Base-by-base conservation (phyloP, 306 rosid species). In the Datisca glomerata region DNA sequence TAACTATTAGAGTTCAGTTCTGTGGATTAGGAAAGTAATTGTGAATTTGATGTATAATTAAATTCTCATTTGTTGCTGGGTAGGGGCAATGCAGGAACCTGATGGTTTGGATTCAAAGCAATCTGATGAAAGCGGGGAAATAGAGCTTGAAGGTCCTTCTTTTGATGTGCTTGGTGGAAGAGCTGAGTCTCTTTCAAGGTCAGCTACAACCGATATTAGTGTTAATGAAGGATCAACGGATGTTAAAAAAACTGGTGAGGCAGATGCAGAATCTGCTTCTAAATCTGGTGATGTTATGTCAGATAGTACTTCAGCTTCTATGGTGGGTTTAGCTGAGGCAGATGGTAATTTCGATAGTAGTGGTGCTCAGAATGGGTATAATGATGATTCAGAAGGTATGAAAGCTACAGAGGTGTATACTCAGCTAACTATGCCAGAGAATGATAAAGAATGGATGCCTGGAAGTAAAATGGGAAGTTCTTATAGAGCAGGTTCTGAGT, bases 11-110 rank as follows among this genome's bases (percentile, higher is more conserved):
- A 45, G 54, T 20, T 50, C 40, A 24, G 49, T 45, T 66, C 55
- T 58, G 67, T 27, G 43, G 45, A 47, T 33, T 41, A 63, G 57
- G 64, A 57, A 41, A 47, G 3, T 54, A 24, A 49, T 50, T 55
- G 50, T 55, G 58, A 48, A 37, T 73, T 72, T 72, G 64, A 51
- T 69, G 54, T 73, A 60, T 82, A 68, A 72, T 71, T 77, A 58
- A 71, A 69, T 71, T 67, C 91, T 78, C 83, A 70, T 78, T 68
- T 77, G 66, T 77, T 78, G 57, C 80, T 84, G 76, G 95, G 60
- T 79, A 82, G 93, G 94, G 75, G 64, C 80, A 70, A 79, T 78
- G 94, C 94, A 76, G 93, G 93, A 77, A 66, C 77, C 72, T 69
- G 71, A 66, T 48, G 74, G 76, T 69, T 60, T 61, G 68, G 85